phyloP scores from a whole-genome alignment of 139 green algal genomes.

The Eudorina sp. region DNA sequence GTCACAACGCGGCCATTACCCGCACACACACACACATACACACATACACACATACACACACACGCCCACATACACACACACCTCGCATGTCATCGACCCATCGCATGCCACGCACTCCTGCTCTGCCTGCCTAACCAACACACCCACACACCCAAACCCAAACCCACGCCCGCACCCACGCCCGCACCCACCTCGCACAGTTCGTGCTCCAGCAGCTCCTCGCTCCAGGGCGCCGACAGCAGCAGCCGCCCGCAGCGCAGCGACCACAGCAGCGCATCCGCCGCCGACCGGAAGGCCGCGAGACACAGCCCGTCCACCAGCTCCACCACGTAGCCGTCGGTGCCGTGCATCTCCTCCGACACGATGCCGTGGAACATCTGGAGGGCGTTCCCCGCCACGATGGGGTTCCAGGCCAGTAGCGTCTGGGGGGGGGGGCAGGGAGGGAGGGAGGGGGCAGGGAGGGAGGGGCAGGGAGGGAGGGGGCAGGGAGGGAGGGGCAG shows the following conservation, averaged over 20 bases:
- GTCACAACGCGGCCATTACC: too few species aligned
- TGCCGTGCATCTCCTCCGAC: constrained; percentile 23
- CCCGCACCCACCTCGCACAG: constrained; percentile 28
- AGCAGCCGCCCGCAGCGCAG: constrained; percentile 33
- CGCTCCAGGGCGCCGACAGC: constrained; percentile 41
- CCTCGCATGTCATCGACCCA: too few species aligned
- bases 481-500: too few species aligned
- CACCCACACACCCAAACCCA: too few species aligned
- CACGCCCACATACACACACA: too few species aligned
- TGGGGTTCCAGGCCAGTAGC: constrained; percentile 38
- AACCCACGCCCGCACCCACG: neutral
- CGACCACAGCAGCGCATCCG: constrained; percentile 39
- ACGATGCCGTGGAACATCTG: constrained; percentile 24
- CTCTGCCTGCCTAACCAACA: too few species aligned
- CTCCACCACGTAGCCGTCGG: constrained; percentile 53
- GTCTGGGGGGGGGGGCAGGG: too few species aligned
- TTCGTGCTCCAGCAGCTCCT: constrained; percentile 53
- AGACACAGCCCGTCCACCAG: constrained; percentile 52
- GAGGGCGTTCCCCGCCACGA: constrained; percentile 7
- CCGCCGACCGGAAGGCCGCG: constrained; percentile 31
- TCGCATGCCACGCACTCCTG: too few species aligned
- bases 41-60: too few species aligned
- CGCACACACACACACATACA: too few species aligned
- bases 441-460: too few species aligned
- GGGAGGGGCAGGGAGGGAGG: too few species aligned